Percentiles rank a stretch among this genome's conserved stretches.
Conservation (phyloP, 2,329 filamentous ascomycete species). For the Cladophialophora immunda region DNA sequence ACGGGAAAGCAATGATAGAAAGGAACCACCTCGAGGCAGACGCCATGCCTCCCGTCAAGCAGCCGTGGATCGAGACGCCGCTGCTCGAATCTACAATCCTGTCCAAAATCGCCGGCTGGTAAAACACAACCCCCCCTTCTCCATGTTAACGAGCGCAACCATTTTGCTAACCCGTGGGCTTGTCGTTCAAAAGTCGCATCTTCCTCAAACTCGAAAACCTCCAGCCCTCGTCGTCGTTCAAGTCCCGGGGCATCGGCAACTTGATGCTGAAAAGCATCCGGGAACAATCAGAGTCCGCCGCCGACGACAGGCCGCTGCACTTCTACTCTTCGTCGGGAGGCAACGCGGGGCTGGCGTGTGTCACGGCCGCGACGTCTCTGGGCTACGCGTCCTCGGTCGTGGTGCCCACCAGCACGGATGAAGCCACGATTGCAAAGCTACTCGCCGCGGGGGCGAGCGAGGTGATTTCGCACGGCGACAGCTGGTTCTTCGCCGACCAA, state of each 20-base stretch:
- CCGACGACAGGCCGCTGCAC: conserved; percentile 60
- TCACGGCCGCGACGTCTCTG: conserved; percentile 73
- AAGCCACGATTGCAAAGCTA: conserved; percentile 76
- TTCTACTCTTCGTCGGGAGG: conserved; percentile 85
- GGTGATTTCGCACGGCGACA: conserved; percentile 73
- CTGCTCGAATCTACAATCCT: conserved; percentile 49
- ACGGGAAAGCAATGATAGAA: conserved; percentile 14
- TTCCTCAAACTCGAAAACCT: conserved; percentile 87
- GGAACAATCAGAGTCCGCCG: conserved; percentile 63
- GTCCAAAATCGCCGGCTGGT: conserved; percentile 52
- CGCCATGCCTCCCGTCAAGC: conserved; percentile 14
- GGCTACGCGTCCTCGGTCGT: conserved; percentile 76
- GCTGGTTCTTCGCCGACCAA: conserved; percentile 74
- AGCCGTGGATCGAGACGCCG: conserved; percentile 52
- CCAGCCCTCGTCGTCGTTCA: conserved; percentile 87
- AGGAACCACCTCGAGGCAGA: conserved; percentile 6
- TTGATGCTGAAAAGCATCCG: conserved; percentile 68
- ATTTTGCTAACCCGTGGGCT: neutral
- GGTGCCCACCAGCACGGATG: conserved; percentile 71
- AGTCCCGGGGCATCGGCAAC: conserved; percentile 63
- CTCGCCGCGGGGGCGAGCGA: conserved; percentile 69
- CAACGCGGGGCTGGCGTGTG: conserved; percentile 85
- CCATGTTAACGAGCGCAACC: neutral
- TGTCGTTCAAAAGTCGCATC: conserved; percentile 64
- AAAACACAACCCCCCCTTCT: conserved; percentile 14